Evolutionary conservation across 225 moss, liverwort and hornwort species (phyloP).

Genomic region (Bryoerythrophyllum caledonicum): DNA sequence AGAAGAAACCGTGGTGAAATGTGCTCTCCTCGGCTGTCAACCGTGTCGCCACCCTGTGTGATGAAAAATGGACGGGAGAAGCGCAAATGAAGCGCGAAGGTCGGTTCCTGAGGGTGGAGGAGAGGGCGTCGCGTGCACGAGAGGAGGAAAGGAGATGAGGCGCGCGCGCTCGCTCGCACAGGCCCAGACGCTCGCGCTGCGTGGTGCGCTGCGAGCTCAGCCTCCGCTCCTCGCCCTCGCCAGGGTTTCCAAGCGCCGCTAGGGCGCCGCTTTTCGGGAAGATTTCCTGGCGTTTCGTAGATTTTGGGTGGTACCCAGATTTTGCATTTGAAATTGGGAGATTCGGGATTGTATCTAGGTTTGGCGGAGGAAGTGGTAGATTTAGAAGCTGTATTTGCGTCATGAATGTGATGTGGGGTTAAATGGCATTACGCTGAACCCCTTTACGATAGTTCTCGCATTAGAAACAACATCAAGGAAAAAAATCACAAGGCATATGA

Average conservation of each 20-base stretch:
- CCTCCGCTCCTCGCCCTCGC: neutral
- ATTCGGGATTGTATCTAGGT: neutral
- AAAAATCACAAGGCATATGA: no score
- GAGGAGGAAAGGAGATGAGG: neutral
- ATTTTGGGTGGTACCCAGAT: neutral
- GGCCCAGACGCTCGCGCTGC: conserved; percentile 13
- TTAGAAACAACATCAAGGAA: no score
- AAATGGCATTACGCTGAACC: no score
- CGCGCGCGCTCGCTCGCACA: conserved; percentile 17
- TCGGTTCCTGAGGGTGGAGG: neutral
- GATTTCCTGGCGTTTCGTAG: conserved; percentile 21
- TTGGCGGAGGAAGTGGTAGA: neutral
- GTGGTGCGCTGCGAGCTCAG: neutral
- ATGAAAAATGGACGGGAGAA: neutral
- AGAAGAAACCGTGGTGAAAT: neutral
- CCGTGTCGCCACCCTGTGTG: neutral
- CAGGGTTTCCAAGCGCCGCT: conserved; percentile 27
- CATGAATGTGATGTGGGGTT: no score
- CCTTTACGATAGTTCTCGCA: no score
- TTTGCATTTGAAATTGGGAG: no score
- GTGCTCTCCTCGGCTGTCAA: no score
- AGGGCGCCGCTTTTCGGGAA: neutral
- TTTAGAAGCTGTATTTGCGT: neutral
- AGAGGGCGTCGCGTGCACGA: conserved; percentile 11
- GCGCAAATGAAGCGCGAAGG: neutral